These are phyloP conservation scores for Phaeoacremonium minimum DNA, from an alignment of 2,329 filamentous ascomycete genomes.

Conservation along the genomic window DNA sequence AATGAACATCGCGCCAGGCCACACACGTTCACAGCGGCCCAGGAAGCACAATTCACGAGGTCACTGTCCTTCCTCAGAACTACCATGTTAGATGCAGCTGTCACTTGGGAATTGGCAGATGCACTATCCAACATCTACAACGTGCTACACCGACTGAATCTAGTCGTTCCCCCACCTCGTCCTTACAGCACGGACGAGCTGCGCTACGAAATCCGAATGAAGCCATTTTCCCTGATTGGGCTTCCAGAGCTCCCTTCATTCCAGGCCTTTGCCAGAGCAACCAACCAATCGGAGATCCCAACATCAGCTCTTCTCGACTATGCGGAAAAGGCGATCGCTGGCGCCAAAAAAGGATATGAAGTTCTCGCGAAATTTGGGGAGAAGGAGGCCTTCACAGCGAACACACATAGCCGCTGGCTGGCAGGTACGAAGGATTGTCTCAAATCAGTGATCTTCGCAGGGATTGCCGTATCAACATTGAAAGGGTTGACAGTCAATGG, in stretches of 20 bases:
- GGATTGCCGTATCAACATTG: conserved; percentile 57
- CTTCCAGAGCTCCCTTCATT: conserved; percentile 64
- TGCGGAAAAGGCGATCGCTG: conserved; percentile 39
- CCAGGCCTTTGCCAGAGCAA: conserved; percentile 51
- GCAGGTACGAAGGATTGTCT: conserved; percentile 55
- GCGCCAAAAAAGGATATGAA: conserved; percentile 53
- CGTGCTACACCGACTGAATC: conserved; percentile 53
- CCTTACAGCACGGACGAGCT: conserved; percentile 66
- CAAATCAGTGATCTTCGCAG: conserved; percentile 67
- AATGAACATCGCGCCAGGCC: conserved; percentile 21
- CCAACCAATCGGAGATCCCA: conserved; percentile 30
- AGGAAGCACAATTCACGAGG: conserved; percentile 39
- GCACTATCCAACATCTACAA: conserved; percentile 61
- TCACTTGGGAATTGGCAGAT: conserved; percentile 53
- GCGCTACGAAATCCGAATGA: conserved; percentile 82
- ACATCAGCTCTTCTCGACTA: conserved; percentile 36
- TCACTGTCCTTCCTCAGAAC: conserved; percentile 54
- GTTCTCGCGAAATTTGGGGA: conserved; percentile 46
- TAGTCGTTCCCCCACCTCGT: conserved; percentile 46
- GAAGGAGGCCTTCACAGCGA: conserved; percentile 49
- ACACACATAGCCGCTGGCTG: conserved; percentile 59
- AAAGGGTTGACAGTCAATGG: conserved; percentile 43
- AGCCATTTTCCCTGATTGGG: conserved; percentile 67
- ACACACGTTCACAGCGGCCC: conserved; percentile 18
- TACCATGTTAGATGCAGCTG: conserved; percentile 60